Percentiles rank a stretch among this genome's conserved stretches.
phyloP scores from a whole-genome alignment of 768 basidiomycete species.

The Tubosaeta sp. region DNA sequence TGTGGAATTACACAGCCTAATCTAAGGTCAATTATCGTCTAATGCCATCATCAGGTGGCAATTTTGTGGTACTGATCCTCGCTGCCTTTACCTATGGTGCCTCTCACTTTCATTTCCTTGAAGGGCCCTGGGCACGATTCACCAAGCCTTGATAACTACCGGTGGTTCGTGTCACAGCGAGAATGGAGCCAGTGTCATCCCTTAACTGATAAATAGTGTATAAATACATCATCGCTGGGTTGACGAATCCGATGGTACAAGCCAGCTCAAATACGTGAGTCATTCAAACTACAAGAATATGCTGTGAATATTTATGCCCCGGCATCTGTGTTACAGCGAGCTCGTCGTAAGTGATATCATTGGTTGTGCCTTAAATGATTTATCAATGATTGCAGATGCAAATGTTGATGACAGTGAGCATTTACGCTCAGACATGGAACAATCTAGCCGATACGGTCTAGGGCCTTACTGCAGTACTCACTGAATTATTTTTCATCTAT shows the following conservation, averaged over 20 bases:
- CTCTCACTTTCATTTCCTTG: too few relatives aligned
- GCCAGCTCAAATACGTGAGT: background rate
- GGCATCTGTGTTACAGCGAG: background rate
- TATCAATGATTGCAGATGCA: background rate
- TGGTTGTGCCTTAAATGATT: background rate
- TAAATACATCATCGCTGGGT: background rate
- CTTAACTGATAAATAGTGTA: background rate
- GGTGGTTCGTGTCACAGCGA: background rate
- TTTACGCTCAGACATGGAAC: too few relatives aligned
- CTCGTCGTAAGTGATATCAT: background rate
- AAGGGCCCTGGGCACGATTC: background rate
- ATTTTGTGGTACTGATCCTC: background rate
- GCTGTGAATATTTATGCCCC: too few relatives aligned
- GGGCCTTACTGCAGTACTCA: background rate
- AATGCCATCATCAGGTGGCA: background rate
- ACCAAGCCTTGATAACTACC: background rate
- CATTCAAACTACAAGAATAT: background rate
- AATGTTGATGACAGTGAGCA: background rate
- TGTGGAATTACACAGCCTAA: too few relatives aligned
- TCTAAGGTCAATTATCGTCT: too few relatives aligned
- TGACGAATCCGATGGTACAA: background rate
- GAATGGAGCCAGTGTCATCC: background rate
- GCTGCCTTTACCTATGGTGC: too few relatives aligned
- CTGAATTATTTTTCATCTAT: background rate
- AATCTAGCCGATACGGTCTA: background rate